Evolutionary conservation across 768 basidiomycete species (phyloP), one percentile per base, ranked within the genome.

Genomic region (Pleurotus djamor): DNA sequence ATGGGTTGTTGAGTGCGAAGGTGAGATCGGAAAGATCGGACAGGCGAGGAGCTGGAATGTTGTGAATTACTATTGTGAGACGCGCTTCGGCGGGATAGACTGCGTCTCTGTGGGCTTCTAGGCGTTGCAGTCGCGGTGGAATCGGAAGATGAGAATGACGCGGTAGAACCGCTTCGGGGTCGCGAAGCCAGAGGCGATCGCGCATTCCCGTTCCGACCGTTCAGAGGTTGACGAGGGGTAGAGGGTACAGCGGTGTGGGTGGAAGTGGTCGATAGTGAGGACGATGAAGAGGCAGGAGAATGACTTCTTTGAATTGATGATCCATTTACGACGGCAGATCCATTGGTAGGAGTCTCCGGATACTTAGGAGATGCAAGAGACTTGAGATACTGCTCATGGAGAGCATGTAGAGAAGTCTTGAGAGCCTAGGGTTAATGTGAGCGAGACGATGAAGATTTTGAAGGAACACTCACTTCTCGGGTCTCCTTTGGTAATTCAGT

Each of bases 191-290:
- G 60, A 34, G 65, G 60, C 51, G 69, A 57, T 38, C 67, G 66
- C 57, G 63, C 61, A 38, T 67, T 64, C 37, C 64, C 65, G 44
- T 72, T 55, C 21, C 21, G 21, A 28, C 21, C 21, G 61, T 59
- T 63, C 57, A 60, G 71, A 36, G 59, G 65, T 17, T 68, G 70
- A 1, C 76, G 73, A 12, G 74, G 78, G 41, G 79, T 76, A 1
- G 73, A 66, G 13, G 89, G 89, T 17, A 88, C 85, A 2, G 85
- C 79, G 4, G 91, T 92, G 62, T 86, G 87, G 28, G 86, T 89
- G 0, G 89, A 91, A 2, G 82, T 79, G 6, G 88, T 89, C 0
- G 89, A 91, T 34, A 87, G 74, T 3, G 88, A 88, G 0, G 90
- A 88, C 0, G 84, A 84, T 0, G 87, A 85, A 2, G 83, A 79